phyloP scores from a whole-genome alignment of 2,329 filamentous ascomycete genomes.

The Diplodia mutila region DNA sequence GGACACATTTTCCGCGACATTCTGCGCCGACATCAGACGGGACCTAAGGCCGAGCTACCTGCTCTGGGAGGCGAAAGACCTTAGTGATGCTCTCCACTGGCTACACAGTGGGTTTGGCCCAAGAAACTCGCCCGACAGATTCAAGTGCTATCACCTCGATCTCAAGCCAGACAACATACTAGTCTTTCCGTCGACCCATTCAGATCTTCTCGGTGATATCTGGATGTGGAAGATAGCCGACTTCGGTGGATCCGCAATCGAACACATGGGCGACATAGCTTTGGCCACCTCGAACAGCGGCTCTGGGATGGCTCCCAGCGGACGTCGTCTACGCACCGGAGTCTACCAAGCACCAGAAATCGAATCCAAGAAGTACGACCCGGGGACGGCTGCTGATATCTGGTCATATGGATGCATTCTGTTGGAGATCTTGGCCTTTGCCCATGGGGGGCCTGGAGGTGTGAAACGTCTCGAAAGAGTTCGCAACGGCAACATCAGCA shows the following conservation, averaged over 20 bases:
- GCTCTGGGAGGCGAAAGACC: slow-evolving; percentile 7
- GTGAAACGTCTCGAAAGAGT: neutral
- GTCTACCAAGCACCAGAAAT: slow-evolving; percentile 4
- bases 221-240: slow-evolving; percentile 16
- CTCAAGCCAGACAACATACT: slow-evolving; percentile 10
- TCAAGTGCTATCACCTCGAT: slow-evolving; percentile 12
- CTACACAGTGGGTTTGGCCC: neutral
- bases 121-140: neutral
- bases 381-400: neutral
- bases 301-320: neutral
- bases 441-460: neutral
- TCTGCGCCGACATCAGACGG: neutral
- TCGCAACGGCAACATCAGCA: neutral
- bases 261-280: neutral
- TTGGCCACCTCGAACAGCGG: neutral
- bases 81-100: neutral
- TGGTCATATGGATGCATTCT: slow-evolving; percentile 5
- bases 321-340: neutral
- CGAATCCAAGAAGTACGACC: neutral
- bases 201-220: neutral
- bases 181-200: neutral
- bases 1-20: neutral
- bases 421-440: neutral
- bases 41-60: neutral
- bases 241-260: slow-evolving; percentile 4